Base-by-base conservation (phyloP, 768 basidiomycete genomes). In the Epithele typhae region DNA sequence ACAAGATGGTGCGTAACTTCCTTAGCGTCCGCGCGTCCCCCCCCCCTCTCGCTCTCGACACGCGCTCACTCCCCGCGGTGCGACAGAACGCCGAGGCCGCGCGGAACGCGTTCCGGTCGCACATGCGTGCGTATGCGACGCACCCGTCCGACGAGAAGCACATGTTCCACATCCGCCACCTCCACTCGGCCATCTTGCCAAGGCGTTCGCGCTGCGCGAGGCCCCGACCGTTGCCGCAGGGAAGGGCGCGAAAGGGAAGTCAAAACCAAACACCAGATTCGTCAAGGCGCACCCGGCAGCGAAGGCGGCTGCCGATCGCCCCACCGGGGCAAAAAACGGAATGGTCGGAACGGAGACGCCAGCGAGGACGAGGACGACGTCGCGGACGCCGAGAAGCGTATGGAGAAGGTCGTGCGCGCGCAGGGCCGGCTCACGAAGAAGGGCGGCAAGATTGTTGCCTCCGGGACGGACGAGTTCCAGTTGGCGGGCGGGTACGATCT, bases 181-280 rank as follows among this genome's bases (percentile, higher is more conserved):
- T 98, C 8, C 96, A 99, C 77, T 96, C 36, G 96, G 96, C 1
- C 96, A 99, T 70, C 68, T 92, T 37, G 92, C 93, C 14, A 94
- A 95, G 65, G 81, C 92, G 1, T 95, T 95, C 59, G 89, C 88
- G 1, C 72, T 94, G 53, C 86, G 92, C 24, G 92, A 94, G 23
- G 86, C 92, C 8, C 92, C 92, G 0, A 70, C 61, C n/a, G 52
- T 49, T 36, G 37, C 35, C n/a, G 58, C 57, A 23, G 53, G 51
- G 0, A 48, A 56, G 32, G 40, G 43, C n/a, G 25, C 43, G 40
- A 48, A 51, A 24, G 17, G 35, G 23, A 15, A 15, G 25, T 8
- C 54, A 12, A 37, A 36, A 19, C 21, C 40, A 40, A 48, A 17
- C 14, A 7, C 8, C 27, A 30, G n/a, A n/a, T n/a, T n/a, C 27